Base-by-base conservation (phyloP, 2,329 filamentous ascomycete genomes). In the Penicillium brevicompactum region DNA sequence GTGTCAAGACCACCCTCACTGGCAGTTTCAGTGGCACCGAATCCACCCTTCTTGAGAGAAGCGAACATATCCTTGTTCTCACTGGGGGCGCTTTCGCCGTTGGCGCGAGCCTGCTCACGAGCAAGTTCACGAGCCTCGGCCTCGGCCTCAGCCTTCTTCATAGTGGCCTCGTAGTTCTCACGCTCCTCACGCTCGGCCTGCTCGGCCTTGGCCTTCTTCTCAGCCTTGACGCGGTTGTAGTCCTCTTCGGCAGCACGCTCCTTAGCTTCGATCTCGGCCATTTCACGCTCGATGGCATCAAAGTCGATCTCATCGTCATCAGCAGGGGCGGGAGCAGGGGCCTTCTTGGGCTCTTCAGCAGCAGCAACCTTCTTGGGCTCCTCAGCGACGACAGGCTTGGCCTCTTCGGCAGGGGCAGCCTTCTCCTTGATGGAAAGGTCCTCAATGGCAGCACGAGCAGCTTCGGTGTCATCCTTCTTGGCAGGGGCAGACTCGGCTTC, bases 171-270 rank as follows among this genome's bases (percentile, higher is more conserved):
- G 27, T 74, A 78, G 47, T 71, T 67, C 37, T 76, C 76, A 13
- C 60, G 71, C 38, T 78, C 77, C 51, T 80, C 77, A 46, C 75
- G 73, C 58, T 78, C 76, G 62, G 78, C 78, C 58, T 75, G 74
- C 24, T 70, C 76, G 34, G 70, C 67, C 59, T 76, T 77, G 57
- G 78, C 78, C 73, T 90, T 90, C 70, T 91, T 87, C n/a, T 86
- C 87, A 67, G 90, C 84, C 74, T 92, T 92, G 75, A 90, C 89
- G 70, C 90, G 87, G 70, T 90, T 68, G 63, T 80, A 80, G 13
- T 72, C 75, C 44, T 72, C 75, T 57, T 80, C 78, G 4, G 69
- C 70, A 6, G 74, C 76, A 32, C 69, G 68, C 59, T 80, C 78
- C 64, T 77, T 76, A 34, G 76, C 77, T 58, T 80, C 78, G 30